Evolutionary conservation across 768 basidiomycete genomes (phyloP).

Genomic region (Kondoa subrosea): DNA sequence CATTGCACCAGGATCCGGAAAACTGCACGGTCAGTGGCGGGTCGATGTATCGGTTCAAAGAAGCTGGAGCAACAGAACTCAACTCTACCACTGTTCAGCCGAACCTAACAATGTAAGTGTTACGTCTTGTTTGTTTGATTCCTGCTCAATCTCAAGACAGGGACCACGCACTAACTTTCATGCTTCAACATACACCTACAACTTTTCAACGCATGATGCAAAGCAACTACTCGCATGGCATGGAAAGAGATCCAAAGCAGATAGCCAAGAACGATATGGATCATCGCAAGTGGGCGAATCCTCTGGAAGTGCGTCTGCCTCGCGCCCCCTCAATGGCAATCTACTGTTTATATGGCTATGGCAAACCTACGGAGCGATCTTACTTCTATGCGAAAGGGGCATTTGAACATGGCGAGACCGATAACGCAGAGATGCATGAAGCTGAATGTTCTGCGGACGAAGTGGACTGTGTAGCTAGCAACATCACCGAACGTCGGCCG

Average conservation of each 20-base stretch:
- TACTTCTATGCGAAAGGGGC: conserved; percentile 39
- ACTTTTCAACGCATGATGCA: conserved; percentile 53
- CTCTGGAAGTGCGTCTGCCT: conserved; percentile 43
- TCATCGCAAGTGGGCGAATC: conserved; percentile 74
- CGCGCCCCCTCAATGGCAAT: conserved; percentile 80
- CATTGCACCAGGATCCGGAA: conserved; percentile 59
- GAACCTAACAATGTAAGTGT: conserved; percentile 53
- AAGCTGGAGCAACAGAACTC: conserved; percentile 9
- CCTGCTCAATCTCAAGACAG: not conserved
- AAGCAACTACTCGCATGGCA: conserved; percentile 72
- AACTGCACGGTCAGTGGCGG: conserved; percentile 22
- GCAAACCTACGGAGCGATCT: conserved; percentile 51
- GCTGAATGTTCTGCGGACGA: conserved; percentile 39
- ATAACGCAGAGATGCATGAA: conserved; percentile 35
- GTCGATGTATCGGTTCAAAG: conserved; percentile 12
- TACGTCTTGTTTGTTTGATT: not conserved
- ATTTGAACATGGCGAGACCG: conserved; percentile 49
- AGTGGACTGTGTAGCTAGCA: not conserved
- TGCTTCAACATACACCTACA: conserved; percentile 58
- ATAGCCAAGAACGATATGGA: conserved; percentile 54
- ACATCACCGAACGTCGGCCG: conserved; percentile 36
- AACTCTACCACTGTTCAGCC: conserved; percentile 23
- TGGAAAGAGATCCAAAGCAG: conserved; percentile 55
- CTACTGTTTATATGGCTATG: conserved; percentile 67
- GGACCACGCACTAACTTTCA: conserved; percentile 56